These are phyloP conservation scores for Zygosaccharomyces siamensis DNA, from an alignment of 805 yeast species.

Conservation along the genomic window DNA sequence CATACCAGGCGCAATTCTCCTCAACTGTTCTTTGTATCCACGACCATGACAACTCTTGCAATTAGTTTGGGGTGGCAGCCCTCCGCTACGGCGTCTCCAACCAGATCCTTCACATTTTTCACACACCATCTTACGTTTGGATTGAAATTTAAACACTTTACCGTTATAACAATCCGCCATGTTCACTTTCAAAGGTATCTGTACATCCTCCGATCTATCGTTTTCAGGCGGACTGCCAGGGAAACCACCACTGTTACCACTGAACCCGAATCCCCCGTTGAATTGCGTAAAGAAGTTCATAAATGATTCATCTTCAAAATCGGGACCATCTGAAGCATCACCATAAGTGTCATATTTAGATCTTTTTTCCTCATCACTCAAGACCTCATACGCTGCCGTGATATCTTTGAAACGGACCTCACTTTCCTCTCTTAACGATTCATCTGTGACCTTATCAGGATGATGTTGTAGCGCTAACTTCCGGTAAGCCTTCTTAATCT, in stretches of 20 bases:
- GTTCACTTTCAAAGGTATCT: constrained; percentile 57
- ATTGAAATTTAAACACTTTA: constrained; percentile 66
- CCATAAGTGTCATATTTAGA: constrained; percentile 58
- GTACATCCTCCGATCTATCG: constrained; percentile 38
- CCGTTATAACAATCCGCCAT: constrained; percentile 78
- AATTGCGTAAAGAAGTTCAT: constrained; percentile 52
- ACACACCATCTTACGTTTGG: constrained; percentile 71
- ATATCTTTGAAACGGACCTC: constrained; percentile 80
- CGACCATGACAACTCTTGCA: constrained; percentile 72
- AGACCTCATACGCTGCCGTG: constrained; percentile 77
- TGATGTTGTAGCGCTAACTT: constrained; percentile 77
- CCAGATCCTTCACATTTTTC: constrained; percentile 72
- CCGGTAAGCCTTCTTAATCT: constrained; percentile 80
- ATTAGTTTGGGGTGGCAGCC: constrained; percentile 41
- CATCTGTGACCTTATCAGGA: constrained; percentile 80
- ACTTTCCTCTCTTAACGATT: constrained; percentile 56
- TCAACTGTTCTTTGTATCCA: constrained; percentile 57
- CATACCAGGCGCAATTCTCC: constrained; percentile 70
- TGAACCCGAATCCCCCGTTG: constrained; percentile 1
- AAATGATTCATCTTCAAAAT: constrained; percentile 71
- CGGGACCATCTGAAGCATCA: constrained; percentile 36
- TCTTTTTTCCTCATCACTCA: constrained; percentile 64
- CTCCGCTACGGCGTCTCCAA: constrained; percentile 39
- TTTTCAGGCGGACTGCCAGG: not conserved
- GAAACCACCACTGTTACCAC: not conserved